These are phyloP conservation scores for Mesembryanthemum crystallinum DNA, from an alignment of 148 eudicot genomes.

Conservation along the genomic window DNA sequence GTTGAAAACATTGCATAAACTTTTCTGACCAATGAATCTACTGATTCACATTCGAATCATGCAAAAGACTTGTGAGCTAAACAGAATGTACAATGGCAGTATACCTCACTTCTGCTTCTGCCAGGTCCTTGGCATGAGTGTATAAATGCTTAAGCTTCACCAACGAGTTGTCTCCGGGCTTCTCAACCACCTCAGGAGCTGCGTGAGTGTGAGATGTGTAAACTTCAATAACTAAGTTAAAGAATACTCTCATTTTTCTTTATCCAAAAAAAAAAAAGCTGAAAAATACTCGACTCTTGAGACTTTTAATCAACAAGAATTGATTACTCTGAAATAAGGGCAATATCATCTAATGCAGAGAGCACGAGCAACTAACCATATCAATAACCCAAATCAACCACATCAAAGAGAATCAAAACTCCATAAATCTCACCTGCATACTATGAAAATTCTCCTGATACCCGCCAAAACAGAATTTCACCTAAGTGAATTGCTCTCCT, in stretches of 20 bases:
- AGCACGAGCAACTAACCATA: too few species aligned
- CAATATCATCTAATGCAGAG: too few species aligned
- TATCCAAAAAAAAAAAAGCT: background rate
- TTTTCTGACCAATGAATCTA: background rate
- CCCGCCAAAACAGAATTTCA: too few species aligned
- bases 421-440: too few species aligned
- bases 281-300: too few species aligned
- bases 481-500: too few species aligned
- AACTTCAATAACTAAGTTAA: background rate
- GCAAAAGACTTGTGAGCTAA: conserved; percentile 1
- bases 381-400: too few species aligned
- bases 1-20: conserved; percentile 2
- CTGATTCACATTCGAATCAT: background rate
- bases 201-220: conserved; percentile 23
- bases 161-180: conserved; percentile 82
- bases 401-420: too few species aligned
- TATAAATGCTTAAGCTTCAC: conserved; percentile 61
- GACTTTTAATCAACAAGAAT: too few species aligned
- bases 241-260: background rate
- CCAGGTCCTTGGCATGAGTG: conserved; percentile 69
- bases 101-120: conserved; percentile 82
- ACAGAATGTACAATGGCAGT: background rate
- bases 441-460: too few species aligned
- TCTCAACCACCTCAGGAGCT: conserved; percentile 94
- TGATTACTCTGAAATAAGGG: too few species aligned